Evolutionary conservation across 768 basidiomycete species (phyloP), one percentile per base, ranked within the genome.

Genomic region (Strobilomyces confusus): DNA sequence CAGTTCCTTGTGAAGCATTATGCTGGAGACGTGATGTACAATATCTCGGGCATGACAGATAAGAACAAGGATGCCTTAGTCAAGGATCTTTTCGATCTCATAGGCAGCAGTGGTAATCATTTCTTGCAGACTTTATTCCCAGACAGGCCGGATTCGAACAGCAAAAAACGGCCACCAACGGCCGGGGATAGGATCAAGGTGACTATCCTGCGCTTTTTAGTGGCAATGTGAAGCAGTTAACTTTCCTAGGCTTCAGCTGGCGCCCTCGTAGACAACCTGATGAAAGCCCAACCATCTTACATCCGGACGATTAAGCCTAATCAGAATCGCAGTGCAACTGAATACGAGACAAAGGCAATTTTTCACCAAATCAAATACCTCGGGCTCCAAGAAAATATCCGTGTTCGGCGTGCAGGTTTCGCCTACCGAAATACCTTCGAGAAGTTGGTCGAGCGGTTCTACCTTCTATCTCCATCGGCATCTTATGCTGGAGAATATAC

Each of bases 231-330:
- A 30, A 34, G 26, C 42, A 13, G 22, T 52, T 45, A 30, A 38
- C 20, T 17, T 57, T 34, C 19, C 34, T 49, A 93, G 90, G 73
- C 78, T 57, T 98, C 95, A n/a, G 97, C 97, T 26, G 86, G 90
- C 49, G 95, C 94, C 7, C 82, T 99, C 23, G 97, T 99, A 11
- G 92, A 95, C 9, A 99, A 98, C 67, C 77, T 99, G 57, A 98
- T 98, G 95, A 89, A 87, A 63, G 91, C 92, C 26, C 95, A 91
- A 66, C 97, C 97, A 1, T 92, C 92, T 22, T 99, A 99, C 72
- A 99, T 99, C 58, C 91, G 97, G 51, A 99, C 97, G 5, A 98
- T 99, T 75, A 99, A 99, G 72, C 92, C 97, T 13, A 99, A 99
- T 68, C 89, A 97, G 75, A 95, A 99, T 67, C 86, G 95, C 43